phyloP scores from a whole-genome alignment of 495 filamentous ascomycete genomes.

The Neurospora africana region DNA sequence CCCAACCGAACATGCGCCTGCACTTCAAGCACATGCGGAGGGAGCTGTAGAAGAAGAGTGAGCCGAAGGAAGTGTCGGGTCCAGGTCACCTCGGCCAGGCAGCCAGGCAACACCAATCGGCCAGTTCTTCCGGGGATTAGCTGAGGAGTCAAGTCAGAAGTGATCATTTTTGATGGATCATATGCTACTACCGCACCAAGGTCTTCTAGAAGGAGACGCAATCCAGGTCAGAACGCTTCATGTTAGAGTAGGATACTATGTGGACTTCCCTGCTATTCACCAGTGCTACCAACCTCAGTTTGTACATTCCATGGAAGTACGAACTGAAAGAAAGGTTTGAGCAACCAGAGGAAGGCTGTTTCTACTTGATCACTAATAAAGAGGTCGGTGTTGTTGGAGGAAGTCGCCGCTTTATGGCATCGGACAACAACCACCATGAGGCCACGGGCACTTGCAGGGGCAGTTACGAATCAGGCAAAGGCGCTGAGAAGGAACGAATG shows the following conservation, averaged over 20 bases:
- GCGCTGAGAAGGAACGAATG: neutral
- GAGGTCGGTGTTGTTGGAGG: neutral
- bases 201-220: neutral
- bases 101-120: neutral
- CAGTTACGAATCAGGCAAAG: neutral
- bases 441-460: neutral
- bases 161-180: neutral
- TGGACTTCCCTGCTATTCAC: neutral
- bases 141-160: neutral
- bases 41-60: conserved; percentile 28
- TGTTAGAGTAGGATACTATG: neutral
- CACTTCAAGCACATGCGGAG: conserved; percentile 42
- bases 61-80: neutral
- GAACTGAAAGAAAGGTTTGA: neutral
- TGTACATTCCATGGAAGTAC: neutral
- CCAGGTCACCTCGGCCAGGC: neutral
- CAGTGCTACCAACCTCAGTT: neutral
- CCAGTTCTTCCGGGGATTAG: neutral
- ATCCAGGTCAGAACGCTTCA: neutral
- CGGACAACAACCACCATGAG: neutral
- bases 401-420: neutral
- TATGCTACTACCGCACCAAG: neutral
- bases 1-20: conserved; percentile 55
- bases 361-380: neutral
- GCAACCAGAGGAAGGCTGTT: neutral